Base-by-base conservation (phyloP, 1,284 basidiomycete genomes). In the Marasmius tenuissimus region DNA sequence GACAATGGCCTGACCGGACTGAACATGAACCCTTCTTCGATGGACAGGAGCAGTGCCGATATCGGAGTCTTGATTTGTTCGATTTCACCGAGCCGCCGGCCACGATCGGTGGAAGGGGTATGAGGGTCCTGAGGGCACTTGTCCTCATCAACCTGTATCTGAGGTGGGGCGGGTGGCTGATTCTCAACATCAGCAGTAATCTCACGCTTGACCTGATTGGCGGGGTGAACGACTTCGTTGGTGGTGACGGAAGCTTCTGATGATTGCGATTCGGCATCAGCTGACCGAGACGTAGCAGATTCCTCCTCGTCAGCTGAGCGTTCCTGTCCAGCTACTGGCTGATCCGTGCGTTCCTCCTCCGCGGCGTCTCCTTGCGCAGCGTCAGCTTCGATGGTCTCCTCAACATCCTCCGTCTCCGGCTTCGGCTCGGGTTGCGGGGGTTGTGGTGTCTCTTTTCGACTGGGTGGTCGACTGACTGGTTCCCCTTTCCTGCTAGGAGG, bases 21-120 rank as follows among this genome's bases (percentile, higher is more conserved):
- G 66, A 84, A 82, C 35, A 87, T 71, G 71, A 91, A 92, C 14
- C 88, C 89, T 27, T 78, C 81, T 66, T 91, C 81, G 62, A 91
- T 92, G 3, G 86, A 87, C 38, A 81, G 79, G 42, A 92, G 77
- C 42, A 91, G 78, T 7, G 83, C 77, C 1, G 89, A 89, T 58
- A 91, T 91, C 1, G 89, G 89, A 34, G 89, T 91, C 65, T 82
- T 77, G 5, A 10, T 18, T 35, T 54, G 52, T n/a, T 54, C 52
- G n/a, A 6, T n/a, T 54, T 35, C 52, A 10, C 38, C 52, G 4
- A 47, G 16, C 45, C 20, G n/a, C 12, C 38, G 11, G 4, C 10
- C 16, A 9, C 16, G 52, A n/a, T 37, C 18, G 52, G 33, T 38
- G 52, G 33, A 12, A 37, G 52, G 34, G 34, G 52, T 37, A 16